These are phyloP conservation scores for Nicotiana knightiana DNA, from an alignment of 257 asterid genomes.

Conservation along the genomic window DNA sequence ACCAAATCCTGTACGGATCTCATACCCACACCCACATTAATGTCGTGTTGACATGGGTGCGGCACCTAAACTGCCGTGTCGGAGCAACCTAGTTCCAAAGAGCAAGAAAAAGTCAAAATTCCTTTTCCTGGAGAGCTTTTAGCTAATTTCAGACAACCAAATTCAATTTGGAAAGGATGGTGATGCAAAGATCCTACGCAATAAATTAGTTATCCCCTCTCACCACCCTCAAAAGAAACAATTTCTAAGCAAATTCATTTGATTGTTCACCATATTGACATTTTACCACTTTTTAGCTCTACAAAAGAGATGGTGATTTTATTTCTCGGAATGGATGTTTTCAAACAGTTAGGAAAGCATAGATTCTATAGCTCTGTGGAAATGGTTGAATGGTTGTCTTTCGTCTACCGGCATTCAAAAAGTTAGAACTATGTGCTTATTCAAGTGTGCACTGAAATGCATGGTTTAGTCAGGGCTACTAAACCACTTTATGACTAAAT, in stretches of 20 bases:
- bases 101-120: conserved; percentile 2
- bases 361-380: conserved; percentile 1
- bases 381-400: background rate
- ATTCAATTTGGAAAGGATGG: background rate
- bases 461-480: background rate
- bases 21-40: too few species aligned
- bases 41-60: too few species aligned
- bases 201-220: background rate
- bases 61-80: too few species aligned
- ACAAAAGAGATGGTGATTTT: background rate
- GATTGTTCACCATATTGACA: background rate
- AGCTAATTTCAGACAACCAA: background rate
- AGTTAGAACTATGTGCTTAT: background rate
- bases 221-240: background rate
- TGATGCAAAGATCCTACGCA: background rate
- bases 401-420: background rate
- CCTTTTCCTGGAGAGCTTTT: background rate
- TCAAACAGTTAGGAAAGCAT: background rate
- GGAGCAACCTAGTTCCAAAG: background rate
- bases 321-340: background rate
- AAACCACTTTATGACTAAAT: background rate
- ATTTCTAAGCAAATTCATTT: background rate
- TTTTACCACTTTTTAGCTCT: background rate
- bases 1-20: too few species aligned
- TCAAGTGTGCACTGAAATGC: background rate